phyloP scores from a whole-genome alignment of 164 flowering plant species.

The Tinospora cordifolia region DNA sequence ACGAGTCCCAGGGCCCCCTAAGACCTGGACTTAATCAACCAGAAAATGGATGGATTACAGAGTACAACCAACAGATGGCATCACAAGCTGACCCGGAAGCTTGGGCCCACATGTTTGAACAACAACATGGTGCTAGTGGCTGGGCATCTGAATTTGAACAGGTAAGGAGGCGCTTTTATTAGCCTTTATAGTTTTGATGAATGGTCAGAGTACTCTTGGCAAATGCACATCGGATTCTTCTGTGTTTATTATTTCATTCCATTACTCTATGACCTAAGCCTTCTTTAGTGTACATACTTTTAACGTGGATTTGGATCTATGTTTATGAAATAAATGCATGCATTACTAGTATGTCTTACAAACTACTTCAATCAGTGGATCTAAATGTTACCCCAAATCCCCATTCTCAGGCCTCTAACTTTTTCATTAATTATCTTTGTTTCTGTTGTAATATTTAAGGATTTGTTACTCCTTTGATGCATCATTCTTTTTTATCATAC shows the following conservation, averaged over 20 bases:
- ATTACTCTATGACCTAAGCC: background rate
- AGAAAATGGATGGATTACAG: conserved; percentile 68
- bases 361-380: background rate
- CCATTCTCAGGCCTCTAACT: background rate
- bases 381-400: background rate
- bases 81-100: conserved; percentile 44
- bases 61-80: conserved; percentile 44
- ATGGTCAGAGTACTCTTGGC: background rate
- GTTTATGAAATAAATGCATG: background rate
- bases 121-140: conserved; percentile 71
- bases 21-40: conserved; percentile 32
- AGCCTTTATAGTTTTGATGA: background rate
- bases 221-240: background rate
- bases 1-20: conserved; percentile 61
- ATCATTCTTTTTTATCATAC: background rate
- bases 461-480: background rate
- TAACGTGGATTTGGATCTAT: background rate
- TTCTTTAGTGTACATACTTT: background rate
- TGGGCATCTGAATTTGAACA: conserved; percentile 97
- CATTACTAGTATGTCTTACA: background rate
- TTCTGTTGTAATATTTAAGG: background rate
- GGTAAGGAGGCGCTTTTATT: conserved; percentile 29
- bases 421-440: background rate
- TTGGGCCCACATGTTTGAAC: conserved; percentile 81
- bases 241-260: background rate